phyloP scores from a whole-genome alignment of 2,329 filamentous ascomycete species.

The Tolypocladium guangdongense region DNA sequence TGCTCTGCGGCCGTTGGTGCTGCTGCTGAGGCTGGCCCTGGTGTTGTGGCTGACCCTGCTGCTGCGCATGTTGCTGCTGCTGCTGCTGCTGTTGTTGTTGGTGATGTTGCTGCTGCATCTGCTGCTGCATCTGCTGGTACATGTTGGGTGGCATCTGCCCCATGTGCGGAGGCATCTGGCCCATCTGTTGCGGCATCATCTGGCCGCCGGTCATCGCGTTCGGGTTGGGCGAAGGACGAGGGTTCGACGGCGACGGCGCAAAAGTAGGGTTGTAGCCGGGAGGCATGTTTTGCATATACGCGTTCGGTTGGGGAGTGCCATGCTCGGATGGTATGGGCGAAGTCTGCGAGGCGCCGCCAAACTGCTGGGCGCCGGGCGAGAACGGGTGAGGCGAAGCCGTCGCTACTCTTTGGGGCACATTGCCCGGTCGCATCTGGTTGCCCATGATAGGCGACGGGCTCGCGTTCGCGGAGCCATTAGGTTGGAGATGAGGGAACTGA shows the following conservation, averaged over 20 bases:
- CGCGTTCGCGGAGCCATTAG: slow-evolving; percentile 69
- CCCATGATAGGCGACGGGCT: slow-evolving; percentile 90
- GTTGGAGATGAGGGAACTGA: slow-evolving; percentile 74
- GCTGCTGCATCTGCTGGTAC: slow-evolving; percentile 30
- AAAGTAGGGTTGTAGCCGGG: slow-evolving; percentile 50
- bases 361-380: slow-evolving; percentile 64
- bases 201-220: slow-evolving; percentile 39
- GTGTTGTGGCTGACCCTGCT: slow-evolving; percentile 19
- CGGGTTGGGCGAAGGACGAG: slow-evolving; percentile 43
- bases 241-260: slow-evolving; percentile 43
- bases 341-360: slow-evolving; percentile 50
- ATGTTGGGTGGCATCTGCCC: slow-evolving; percentile 34
- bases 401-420: slow-evolving; percentile 69
- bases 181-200: slow-evolving; percentile 45
- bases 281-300: slow-evolving; percentile 53
- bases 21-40: slow-evolving; percentile 38
- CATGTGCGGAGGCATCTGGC: slow-evolving; percentile 35
- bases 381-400: slow-evolving; percentile 91
- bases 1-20: slow-evolving; percentile 17
- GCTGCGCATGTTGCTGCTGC: slow-evolving; percentile 26
- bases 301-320: slow-evolving; percentile 61
- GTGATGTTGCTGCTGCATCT: slow-evolving; percentile 30
- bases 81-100: slow-evolving; percentile 51
- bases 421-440: slow-evolving; percentile 62
- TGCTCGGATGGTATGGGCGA: slow-evolving; percentile 72